Base-by-base conservation (phyloP, 352 stramenopile species). In the Globisporangium acanthophoron region DNA sequence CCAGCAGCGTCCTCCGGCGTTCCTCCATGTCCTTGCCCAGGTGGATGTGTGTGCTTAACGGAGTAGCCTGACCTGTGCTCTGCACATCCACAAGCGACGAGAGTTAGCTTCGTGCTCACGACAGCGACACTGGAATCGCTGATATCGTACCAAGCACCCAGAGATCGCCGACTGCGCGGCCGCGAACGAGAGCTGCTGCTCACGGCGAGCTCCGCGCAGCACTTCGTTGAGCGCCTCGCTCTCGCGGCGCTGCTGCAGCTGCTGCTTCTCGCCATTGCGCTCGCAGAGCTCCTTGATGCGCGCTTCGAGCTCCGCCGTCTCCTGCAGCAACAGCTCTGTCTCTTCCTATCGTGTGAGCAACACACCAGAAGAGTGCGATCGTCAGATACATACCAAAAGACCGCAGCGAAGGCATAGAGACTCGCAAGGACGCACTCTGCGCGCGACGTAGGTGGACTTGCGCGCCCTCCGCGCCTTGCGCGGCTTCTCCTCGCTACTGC, bases 21-120 rank as follows among this genome's bases (percentile, higher is more conserved):
- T 70, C 57, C 0, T 46, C 35, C 55, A 52, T 67, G 33, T 78
- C 66, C 8, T 45, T 65, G 8, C 61, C 66, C 12, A 86, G 53
- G 54, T 73, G 73, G 49, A 86, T 78, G 62, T 66, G 79, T 21
- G 56, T 69, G 6, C 75, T 62, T 16, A 80, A 54, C 8, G 66
- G 66, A 24, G 55, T 59, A 20, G 57, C 39, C 24, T 55, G 15
- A 3, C 12, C 16, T 20, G 41, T 47, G 18, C 5, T 18, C 4
- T 7, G 33, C 41, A 33, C 9, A 16, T 35, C 7, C 3, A 12
- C 5, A 16, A 41, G 13, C n/a, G 6, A 8, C 5, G 16, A 48
- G 43, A 15, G 31, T 54, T 20, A 54, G 48, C 31, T 12, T 21
- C 16, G 15, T 48, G 35, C 37, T 37, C 33, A 37, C 8, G 33